phyloP scores from a whole-genome alignment of 2,329 filamentous ascomycete genomes.

The Zelopaecilomyces penicillatus region DNA sequence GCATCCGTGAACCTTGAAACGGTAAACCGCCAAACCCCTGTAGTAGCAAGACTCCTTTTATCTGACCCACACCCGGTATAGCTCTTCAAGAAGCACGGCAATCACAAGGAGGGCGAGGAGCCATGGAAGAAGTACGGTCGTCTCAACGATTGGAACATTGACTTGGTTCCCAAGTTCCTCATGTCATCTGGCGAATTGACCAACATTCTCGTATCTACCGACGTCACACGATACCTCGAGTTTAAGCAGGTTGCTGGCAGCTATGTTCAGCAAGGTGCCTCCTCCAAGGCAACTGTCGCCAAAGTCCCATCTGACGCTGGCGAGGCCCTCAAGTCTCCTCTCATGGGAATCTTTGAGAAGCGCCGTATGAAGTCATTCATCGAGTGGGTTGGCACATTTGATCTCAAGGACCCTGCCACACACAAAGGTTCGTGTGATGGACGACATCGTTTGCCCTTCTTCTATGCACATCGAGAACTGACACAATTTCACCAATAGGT shows the following conservation, averaged over 20 bases:
- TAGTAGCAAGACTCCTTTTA: background rate
- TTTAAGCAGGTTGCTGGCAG: slow-evolving; percentile 94
- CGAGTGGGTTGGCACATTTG: slow-evolving; percentile 87
- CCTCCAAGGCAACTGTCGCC: slow-evolving; percentile 80
- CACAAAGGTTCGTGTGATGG: slow-evolving; percentile 67
- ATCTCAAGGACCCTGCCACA: slow-evolving; percentile 69
- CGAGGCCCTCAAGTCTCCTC: slow-evolving; percentile 82
- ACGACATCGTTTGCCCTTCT: background rate
- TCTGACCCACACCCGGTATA: slow-evolving; percentile 27
- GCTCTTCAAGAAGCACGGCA: slow-evolving; percentile 97
- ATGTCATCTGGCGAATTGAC: slow-evolving; percentile 98
- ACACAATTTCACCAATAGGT: slow-evolving; percentile 40
- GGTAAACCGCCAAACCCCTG: slow-evolving; percentile 40
- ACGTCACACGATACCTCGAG: slow-evolving; percentile 80
- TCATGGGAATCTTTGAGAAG: slow-evolving; percentile 99
- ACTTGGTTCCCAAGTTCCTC: slow-evolving; percentile 94
- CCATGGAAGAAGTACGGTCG: slow-evolving; percentile 98
- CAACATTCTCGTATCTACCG: slow-evolving; percentile 95
- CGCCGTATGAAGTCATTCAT: slow-evolving; percentile 92
- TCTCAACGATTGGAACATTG: slow-evolving; percentile 98
- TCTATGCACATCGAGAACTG: background rate
- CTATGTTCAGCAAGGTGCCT: slow-evolving; percentile 84
- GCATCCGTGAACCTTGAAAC: slow-evolving; percentile 95
- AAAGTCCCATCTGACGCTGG: slow-evolving; percentile 92
- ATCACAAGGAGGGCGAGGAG: slow-evolving; percentile 69